phyloP scores from a whole-genome alignment of 2,329 filamentous ascomycete genomes.

The Diaporthe sp. region DNA sequence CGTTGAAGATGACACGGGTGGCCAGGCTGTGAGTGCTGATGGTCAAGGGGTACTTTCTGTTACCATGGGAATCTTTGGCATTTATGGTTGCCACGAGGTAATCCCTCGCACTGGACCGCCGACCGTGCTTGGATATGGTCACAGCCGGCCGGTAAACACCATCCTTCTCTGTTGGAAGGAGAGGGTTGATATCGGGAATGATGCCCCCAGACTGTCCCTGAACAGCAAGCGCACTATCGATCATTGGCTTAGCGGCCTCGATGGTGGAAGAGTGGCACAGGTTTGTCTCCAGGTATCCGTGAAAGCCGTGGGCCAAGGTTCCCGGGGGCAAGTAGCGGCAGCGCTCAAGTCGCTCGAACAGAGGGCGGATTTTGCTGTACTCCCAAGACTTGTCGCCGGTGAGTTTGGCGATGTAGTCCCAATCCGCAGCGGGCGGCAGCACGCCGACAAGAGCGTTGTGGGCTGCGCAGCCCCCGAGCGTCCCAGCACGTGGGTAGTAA shows the following conservation, averaged over 20 bases:
- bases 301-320: slow-evolving; percentile 61
- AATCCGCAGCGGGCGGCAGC: slow-evolving; percentile 65
- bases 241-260: slow-evolving; percentile 51
- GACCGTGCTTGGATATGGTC: slow-evolving; percentile 56
- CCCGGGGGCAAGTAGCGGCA: slow-evolving; percentile 51
- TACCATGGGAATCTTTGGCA: slow-evolving; percentile 48
- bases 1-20: slow-evolving; percentile 54
- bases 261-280: slow-evolving; percentile 54
- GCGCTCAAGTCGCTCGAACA: slow-evolving; percentile 62
- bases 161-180: neutral
- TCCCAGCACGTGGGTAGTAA: slow-evolving; percentile 55
- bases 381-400: slow-evolving; percentile 66
- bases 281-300: slow-evolving; percentile 63
- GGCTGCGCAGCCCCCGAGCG: slow-evolving; percentile 55
- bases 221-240: slow-evolving; percentile 12
- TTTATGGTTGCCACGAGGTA: slow-evolving; percentile 57
- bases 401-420: slow-evolving; percentile 60
- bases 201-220: slow-evolving; percentile 15
- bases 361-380: slow-evolving; percentile 62
- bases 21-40: slow-evolving; percentile 49
- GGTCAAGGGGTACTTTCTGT: slow-evolving; percentile 58
- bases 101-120: slow-evolving; percentile 49
- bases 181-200: slow-evolving; percentile 33
- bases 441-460: slow-evolving; percentile 66
- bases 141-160: slow-evolving; percentile 59